Evolutionary conservation across 2,329 filamentous ascomycete species (phyloP).

Genomic region (Fusarium xylarioides): DNA sequence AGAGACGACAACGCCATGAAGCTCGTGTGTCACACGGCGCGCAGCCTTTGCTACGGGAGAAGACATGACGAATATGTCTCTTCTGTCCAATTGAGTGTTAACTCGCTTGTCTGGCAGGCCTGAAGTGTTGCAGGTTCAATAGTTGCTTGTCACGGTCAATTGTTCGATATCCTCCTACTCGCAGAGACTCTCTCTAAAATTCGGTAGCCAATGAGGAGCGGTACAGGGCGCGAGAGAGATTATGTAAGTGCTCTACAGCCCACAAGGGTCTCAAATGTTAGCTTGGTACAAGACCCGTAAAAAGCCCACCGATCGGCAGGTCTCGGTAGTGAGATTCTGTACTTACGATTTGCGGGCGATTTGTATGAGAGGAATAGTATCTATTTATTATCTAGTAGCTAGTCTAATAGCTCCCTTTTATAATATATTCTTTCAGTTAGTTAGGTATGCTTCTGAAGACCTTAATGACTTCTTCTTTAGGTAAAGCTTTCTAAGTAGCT

Average conservation of each 20-base stretch:
- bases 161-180: slow-evolving; percentile 4
- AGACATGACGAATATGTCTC: slow-evolving; percentile 45
- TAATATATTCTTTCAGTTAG: too few relatives aligned
- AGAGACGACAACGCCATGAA: slow-evolving; percentile 78
- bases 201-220: slow-evolving; percentile 33
- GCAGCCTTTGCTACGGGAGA: slow-evolving; percentile 53
- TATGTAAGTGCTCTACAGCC: slow-evolving; percentile 33
- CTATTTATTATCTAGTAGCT: too few relatives aligned
- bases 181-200: slow-evolving; percentile 32
- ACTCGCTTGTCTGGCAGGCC: neutral
- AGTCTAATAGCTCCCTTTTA: too few relatives aligned
- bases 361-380: too few relatives aligned
- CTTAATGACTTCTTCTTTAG: too few relatives aligned
- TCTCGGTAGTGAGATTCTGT: too few relatives aligned
- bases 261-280: too few relatives aligned
- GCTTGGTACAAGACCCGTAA: too few relatives aligned
- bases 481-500: too few relatives aligned
- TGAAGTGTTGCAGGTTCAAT: slow-evolving; percentile 6
- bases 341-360: too few relatives aligned
- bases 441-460: too few relatives aligned
- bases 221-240: neutral
- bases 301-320: too few relatives aligned
- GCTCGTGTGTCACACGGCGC: slow-evolving; percentile 58
- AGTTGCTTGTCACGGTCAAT: slow-evolving; percentile 26
- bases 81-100: neutral